A percentile compares a stretch with the other conserved stretches of the same genome.
These are phyloP conservation scores for Oryza meyeriana DNA, from an alignment of 176 grass and related monocot species.

Conservation along the genomic window DNA sequence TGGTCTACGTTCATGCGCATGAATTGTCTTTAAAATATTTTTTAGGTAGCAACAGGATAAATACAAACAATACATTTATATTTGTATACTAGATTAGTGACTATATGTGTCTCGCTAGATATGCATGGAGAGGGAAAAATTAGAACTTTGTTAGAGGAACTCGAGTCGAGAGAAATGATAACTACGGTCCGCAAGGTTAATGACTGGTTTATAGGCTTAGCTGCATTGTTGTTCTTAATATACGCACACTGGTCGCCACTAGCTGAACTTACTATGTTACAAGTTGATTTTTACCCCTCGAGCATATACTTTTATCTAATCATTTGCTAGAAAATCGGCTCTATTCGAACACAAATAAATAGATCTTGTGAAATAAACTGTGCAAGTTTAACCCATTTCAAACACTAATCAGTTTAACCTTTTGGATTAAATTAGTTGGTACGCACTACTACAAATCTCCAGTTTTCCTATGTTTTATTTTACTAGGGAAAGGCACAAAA, in stretches of 20 bases:
- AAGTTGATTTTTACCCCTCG: no score
- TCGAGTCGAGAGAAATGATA: no score
- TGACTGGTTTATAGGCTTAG: background rate
- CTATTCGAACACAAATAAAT: background rate
- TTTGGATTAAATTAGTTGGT: no score
- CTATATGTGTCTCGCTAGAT: no score
- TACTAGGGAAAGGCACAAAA: no score
- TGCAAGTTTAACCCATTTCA: background rate
- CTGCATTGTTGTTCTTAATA: background rate
- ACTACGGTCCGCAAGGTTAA: background rate
- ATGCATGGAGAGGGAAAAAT: no score
- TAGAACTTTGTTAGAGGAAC: no score
- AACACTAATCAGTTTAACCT: background rate
- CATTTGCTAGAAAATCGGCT: background rate
- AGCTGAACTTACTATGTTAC: background rate
- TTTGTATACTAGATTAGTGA: no score
- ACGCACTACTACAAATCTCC: no score
- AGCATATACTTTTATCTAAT: no score
- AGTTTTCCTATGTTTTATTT: no score
- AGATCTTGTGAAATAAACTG: background rate
- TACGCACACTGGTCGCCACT: background rate
- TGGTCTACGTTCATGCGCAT: background rate
- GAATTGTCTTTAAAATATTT: background rate
- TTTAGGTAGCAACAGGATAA: background rate
- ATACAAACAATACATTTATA: no score